Evolutionary conservation across 176 grass and related monocot genomes (phyloP), one percentile per base, ranked within the genome.

Genomic region (Otatea glauca): DNA sequence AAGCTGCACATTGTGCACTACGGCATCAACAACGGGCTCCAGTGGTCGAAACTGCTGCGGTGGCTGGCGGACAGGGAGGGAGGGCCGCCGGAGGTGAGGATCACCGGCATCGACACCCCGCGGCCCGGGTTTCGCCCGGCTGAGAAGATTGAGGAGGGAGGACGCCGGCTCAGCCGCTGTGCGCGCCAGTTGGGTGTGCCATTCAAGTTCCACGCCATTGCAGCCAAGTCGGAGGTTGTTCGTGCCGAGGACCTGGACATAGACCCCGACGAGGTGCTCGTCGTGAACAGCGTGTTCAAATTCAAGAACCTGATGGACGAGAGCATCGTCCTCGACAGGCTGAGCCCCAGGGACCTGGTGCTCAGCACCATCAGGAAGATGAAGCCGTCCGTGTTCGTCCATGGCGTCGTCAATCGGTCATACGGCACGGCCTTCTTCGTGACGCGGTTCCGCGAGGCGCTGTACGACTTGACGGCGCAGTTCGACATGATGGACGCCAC

Each of bases 1-100:
- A 92, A 63, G 35, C 7, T 89, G 29, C 91, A 92, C 44, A 87
- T 92, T 25, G 88, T 92, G 21, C 63, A 92, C 44, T 89, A 86
- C 0, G 91, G 87, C 43, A 44, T 81, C 48, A 13, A 44, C 54
- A 71, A 80, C 3, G 87, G 91, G 42, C 84, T 92, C 69, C 91
- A 92, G 34, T 92, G 91, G 87, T 84, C 84, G 1, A 83, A 88
- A 17, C 66, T 92, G 69, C 34, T 89, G 29, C 74, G 75, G 35
- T 72, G 65, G 5, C 66, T 86, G 18, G 74, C 81, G 0, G 7
- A 34, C 17, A 75, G 82, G 56, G 27, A 67, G 5, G 82, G 82
- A 1, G 86, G 90, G 16, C 73, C 86, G 9, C 90, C 86, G 4
- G 81, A 65, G 41, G 77, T 92, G 85, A 84, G 81, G 68, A 83